A percentile compares a stretch with the other conserved stretches of the same genome.
These are phyloP conservation scores for Sinapis alba DNA, from an alignment of 441 rosid species.

Conservation along the genomic window DNA sequence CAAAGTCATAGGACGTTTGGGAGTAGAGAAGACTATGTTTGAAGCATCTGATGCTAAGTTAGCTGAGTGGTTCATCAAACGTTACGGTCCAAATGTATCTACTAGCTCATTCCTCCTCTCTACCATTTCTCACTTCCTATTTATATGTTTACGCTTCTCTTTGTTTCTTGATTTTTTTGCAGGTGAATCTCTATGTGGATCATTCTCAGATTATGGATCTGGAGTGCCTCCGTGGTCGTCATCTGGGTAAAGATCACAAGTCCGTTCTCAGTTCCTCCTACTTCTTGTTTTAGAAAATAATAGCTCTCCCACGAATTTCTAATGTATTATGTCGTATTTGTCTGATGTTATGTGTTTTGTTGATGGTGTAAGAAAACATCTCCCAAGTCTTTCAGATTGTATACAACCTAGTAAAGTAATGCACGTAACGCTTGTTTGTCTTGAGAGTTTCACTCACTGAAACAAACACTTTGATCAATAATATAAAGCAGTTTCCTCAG, in stretches of 20 bases:
- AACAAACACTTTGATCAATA: background rate
- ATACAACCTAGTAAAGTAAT: background rate
- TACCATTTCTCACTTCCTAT: no score
- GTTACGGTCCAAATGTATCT: slow-evolving; percentile 77
- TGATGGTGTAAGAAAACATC: background rate
- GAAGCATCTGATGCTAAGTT: slow-evolving; percentile 75
- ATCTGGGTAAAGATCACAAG: slow-evolving; percentile 58
- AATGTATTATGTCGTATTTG: slow-evolving; percentile 16
- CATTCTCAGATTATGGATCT: slow-evolving; percentile 85
- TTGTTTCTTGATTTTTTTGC: slow-evolving; percentile 20
- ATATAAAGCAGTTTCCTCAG: background rate
- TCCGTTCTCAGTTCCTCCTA: slow-evolving; percentile 58
- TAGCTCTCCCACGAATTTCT: slow-evolving; percentile 4
- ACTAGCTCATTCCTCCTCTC: no score
- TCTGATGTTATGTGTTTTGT: background rate
- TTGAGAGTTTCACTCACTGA: background rate
- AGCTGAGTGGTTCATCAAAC: slow-evolving; percentile 82
- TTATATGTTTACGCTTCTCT: slow-evolving; percentile 13
- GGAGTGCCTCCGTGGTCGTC: slow-evolving; percentile 78
- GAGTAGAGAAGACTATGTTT: slow-evolving; percentile 93
- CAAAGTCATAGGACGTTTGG: slow-evolving; percentile 79
- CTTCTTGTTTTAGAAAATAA: slow-evolving; percentile 41
- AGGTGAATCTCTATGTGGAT: slow-evolving; percentile 95
- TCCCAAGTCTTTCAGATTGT: background rate
- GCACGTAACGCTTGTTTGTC: background rate